These are phyloP conservation scores for Escovopsis sp. DNA, from an alignment of 2,329 filamentous ascomycete genomes.

Conservation along the genomic window DNA sequence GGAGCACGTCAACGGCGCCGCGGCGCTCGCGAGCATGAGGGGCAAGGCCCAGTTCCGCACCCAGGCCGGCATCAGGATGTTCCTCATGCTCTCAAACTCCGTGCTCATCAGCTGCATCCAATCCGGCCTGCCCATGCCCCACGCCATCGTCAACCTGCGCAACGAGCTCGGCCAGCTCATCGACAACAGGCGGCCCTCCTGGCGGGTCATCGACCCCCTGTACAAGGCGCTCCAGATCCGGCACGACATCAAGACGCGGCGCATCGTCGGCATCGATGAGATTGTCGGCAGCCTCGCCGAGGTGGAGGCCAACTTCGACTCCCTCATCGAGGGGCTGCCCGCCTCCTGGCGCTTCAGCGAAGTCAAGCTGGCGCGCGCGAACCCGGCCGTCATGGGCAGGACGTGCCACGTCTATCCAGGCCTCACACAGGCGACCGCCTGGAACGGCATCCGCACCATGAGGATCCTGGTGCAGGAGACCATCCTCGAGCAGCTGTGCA, in stretches of 20 bases:
- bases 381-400: conserved; percentile 26
- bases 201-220: conserved; percentile 28
- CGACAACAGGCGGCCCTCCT: conserved; percentile 23
- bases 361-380: conserved; percentile 22
- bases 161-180: conserved; percentile 23
- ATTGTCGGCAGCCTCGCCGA: conserved; percentile 22
- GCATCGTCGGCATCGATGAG: conserved; percentile 20
- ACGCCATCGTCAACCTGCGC: conserved; percentile 31
- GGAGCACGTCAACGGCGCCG: conserved; percentile 38
- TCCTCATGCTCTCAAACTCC: conserved; percentile 37
- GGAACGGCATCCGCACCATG: conserved; percentile 32
- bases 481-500: conserved; percentile 28
- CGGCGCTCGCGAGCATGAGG: conserved; percentile 33
- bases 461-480: conserved; percentile 34
- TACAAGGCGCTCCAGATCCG: conserved; percentile 31
- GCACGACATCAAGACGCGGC: conserved; percentile 28
- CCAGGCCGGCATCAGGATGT: conserved; percentile 33
- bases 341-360: conserved; percentile 27
- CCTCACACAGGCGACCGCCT: conserved; percentile 30
- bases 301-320: conserved; percentile 29
- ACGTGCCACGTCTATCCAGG: conserved; percentile 31
- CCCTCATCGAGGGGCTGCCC: conserved; percentile 23
- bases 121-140: conserved; percentile 31
- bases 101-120: conserved; percentile 38
- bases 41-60: conserved; percentile 32